Evolutionary conservation across 2,329 filamentous ascomycete species (phyloP).

Genomic region (Fusarium guadeloupense): DNA sequence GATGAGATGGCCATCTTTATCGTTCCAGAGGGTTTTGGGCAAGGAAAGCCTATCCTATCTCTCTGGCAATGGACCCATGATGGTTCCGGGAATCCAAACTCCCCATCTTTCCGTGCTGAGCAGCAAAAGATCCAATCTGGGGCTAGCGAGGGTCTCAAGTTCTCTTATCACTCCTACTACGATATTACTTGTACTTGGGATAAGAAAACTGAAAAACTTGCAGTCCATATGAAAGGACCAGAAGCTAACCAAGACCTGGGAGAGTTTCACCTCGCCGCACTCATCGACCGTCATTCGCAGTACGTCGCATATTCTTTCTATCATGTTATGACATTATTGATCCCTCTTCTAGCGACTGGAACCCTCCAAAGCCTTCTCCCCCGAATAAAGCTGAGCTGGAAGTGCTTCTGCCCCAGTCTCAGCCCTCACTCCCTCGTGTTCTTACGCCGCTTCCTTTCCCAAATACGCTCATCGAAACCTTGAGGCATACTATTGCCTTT

Average conservation of each 20-base stretch:
- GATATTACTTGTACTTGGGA: slow-evolving; percentile 27
- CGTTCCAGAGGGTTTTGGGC: slow-evolving; percentile 28
- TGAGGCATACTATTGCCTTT: slow-evolving; percentile 23
- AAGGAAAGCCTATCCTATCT: slow-evolving; percentile 30
- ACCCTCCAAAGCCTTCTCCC: not conserved
- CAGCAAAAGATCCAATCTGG: not conserved
- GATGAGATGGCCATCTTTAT: slow-evolving; percentile 35
- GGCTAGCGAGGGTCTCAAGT: slow-evolving; percentile 2
- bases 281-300: slow-evolving; percentile 24
- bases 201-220: slow-evolving; percentile 12
- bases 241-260: not conserved
- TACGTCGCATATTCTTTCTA: slow-evolving; percentile 4
- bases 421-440: slow-evolving; percentile 17
- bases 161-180: slow-evolving; percentile 19
- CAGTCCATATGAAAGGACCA: slow-evolving; percentile 14
- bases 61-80: slow-evolving; percentile 32
- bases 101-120: slow-evolving; percentile 2
- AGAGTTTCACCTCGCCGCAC: slow-evolving; percentile 12
- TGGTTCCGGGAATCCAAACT: slow-evolving; percentile 1
- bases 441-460: slow-evolving; percentile 21
- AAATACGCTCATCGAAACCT: slow-evolving; percentile 11
- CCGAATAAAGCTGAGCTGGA: slow-evolving; percentile 22
- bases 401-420: slow-evolving; percentile 17
- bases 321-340: too few species aligned
- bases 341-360: slow-evolving; percentile 20